Conservation (phyloP, 805 yeast species). For the Starmerella kuoi region DNA sequence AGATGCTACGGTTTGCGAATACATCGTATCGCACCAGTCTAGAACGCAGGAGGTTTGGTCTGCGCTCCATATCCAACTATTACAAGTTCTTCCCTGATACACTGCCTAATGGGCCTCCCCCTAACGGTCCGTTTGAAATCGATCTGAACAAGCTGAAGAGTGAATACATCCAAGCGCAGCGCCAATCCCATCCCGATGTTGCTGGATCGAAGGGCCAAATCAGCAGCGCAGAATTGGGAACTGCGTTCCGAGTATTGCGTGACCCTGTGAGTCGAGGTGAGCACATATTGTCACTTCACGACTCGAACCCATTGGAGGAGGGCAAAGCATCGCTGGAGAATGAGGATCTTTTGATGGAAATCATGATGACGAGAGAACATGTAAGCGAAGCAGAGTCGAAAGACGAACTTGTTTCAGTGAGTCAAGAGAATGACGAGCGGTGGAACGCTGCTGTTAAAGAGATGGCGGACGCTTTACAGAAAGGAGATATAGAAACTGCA, state of each 20-base stretch:
- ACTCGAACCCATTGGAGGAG: conserved; percentile 44
- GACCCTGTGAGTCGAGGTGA: conserved; percentile 64
- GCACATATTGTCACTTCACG: conserved; percentile 38
- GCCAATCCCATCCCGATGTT: conserved; percentile 71
- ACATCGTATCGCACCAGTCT: too few relatives aligned
- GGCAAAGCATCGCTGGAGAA: conserved; percentile 32
- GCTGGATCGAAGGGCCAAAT: conserved; percentile 25
- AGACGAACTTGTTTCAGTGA: conserved; percentile 43
- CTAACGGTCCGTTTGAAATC: conserved; percentile 44
- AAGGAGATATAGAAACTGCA: conserved; percentile 44
- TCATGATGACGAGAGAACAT: conserved; percentile 75
- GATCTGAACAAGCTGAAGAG: conserved; percentile 47
- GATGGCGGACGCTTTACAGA: conserved; percentile 38
- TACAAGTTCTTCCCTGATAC: conserved; percentile 66
- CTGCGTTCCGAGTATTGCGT: conserved; percentile 60
- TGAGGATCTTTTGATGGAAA: conserved; percentile 51
- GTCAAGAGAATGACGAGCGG: conserved; percentile 45
- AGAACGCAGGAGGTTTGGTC: too few relatives aligned
- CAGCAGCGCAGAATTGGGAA: conserved; percentile 38
- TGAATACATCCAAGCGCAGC: conserved; percentile 66
- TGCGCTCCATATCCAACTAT: conserved; percentile 25
- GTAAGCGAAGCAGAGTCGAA: conserved; percentile 54
- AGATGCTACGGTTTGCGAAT: too few relatives aligned
- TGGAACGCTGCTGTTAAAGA: conserved; percentile 36
- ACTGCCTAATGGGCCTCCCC: conserved; percentile 55